Evolutionary conservation across 2,329 filamentous ascomycete species (phyloP).

Genomic region (Aspergillus transmontanensis): DNA sequence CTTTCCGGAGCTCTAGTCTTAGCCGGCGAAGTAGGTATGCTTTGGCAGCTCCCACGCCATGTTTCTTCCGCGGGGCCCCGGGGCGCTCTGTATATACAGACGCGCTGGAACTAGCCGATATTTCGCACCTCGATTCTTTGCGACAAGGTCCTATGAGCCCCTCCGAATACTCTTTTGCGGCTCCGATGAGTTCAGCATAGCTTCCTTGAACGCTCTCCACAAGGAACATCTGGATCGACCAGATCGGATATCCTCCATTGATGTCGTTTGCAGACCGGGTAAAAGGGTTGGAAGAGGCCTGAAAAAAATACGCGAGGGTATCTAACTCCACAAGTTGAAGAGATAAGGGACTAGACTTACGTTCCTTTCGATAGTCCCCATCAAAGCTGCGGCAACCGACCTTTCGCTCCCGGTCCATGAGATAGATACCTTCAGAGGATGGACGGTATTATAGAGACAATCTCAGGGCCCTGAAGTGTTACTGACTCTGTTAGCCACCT

Average conservation of each 20-base stretch:
- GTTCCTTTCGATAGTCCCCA: conserved; percentile 62
- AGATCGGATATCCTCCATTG: conserved; percentile 70
- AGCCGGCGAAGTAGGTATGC: conserved; percentile 7
- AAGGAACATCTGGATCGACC: conserved; percentile 57
- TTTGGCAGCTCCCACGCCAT: conserved; percentile 17
- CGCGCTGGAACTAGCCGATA: conserved; percentile 11
- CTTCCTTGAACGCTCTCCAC: conserved; percentile 71
- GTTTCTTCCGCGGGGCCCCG: conserved; percentile 27
- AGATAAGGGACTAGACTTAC: conserved; percentile 7
- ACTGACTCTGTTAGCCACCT: conserved; percentile 54
- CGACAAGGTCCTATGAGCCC: conserved; percentile 51
- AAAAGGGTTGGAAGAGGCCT: conserved; percentile 77
- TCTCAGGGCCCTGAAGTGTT: not conserved
- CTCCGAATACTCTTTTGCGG: conserved; percentile 91
- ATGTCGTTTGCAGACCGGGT: conserved; percentile 79
- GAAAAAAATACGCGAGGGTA: conserved; percentile 69
- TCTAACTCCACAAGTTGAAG: conserved; percentile 13
- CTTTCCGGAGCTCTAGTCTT: conserved; percentile 12
- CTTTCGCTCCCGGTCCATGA: conserved; percentile 71
- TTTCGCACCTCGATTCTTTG: conserved; percentile 25
- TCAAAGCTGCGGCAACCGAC: conserved; percentile 65
- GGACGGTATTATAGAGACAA: conserved; percentile 61
- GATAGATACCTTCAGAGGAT: conserved; percentile 79
- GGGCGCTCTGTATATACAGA: conserved; percentile 27
- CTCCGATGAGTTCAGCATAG: conserved; percentile 86